phyloP scores from a whole-genome alignment of 257 asterid genomes.

The Rhazya stricta region DNA sequence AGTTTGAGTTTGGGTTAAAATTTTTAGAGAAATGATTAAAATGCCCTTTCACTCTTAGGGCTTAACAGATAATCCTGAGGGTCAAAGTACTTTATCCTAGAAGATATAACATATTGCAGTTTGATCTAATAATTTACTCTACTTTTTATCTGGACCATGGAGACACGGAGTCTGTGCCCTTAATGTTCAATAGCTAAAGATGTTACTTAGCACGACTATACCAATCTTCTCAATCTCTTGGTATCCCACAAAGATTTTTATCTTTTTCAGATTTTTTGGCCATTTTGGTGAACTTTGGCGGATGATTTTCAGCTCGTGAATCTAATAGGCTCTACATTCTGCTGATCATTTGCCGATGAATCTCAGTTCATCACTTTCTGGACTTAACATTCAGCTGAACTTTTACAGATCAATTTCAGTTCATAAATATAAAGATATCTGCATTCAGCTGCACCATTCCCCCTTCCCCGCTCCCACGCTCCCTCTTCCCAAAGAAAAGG shows the following conservation, averaged over 20 bases:
- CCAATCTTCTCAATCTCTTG: neutral
- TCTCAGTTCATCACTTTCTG: neutral
- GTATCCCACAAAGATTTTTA: neutral
- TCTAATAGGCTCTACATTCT: neutral
- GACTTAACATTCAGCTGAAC: neutral
- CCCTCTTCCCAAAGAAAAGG: neutral
- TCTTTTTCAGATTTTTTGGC: too few species aligned
- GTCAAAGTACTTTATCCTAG: too few species aligned
- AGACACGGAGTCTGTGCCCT: neutral
- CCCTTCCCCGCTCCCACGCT: neutral
- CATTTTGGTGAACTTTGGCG: neutral
- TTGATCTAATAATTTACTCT: too few species aligned
- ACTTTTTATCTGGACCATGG: neutral
- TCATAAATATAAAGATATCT: neutral
- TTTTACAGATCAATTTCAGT: neutral
- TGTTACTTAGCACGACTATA: neutral
- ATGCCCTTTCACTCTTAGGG: too few species aligned
- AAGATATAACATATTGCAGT: neutral
- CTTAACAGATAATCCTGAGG: too few species aligned
- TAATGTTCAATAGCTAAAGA: neutral
- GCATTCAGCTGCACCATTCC: neutral
- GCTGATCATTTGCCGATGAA: neutral
- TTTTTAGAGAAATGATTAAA: too few species aligned
- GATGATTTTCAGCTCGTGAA: neutral
- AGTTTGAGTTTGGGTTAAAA: too few species aligned